Evolutionary conservation across 352 stramenopile species (phyloP), one percentile per base, ranked within the genome.

Genomic region (Pythium rishiriense): DNA sequence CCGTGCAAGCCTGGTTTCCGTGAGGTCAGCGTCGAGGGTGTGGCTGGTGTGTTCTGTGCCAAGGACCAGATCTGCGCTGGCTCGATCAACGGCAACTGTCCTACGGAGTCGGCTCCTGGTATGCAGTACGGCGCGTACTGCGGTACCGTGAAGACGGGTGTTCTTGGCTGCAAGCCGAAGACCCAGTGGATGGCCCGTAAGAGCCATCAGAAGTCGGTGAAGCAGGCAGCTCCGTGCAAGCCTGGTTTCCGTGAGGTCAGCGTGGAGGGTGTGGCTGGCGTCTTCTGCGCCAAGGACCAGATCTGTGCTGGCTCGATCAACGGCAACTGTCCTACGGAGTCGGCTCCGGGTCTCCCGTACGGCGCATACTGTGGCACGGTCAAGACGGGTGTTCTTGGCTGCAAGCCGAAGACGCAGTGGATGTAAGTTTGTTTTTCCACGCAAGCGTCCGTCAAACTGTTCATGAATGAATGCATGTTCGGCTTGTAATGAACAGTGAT

Each of bases 311-410:
- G 35, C 10, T n/a, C 53, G 41, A 59, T 60, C 21, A 35, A 53
- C 22, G 57, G 59, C 26, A 22, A 25, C 48, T 66, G 59, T 25
- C 59, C 37, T 14, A n/a, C 48, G 17, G 47, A 46, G 14, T 12
- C 25, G 11, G 47, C 49, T 28, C 24, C 58, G 14, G 59, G 48
- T n/a, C 48, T 66, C 0, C 33, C 47, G 15, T 54, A 59, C 15
- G 59, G 59, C 21, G 25, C 59, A 10, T 66, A 66, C 59, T 66
- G 59, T 37, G 59, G 26, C 48, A 52, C 10, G 4, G 48, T 66
- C 24, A 46, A 59, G 49, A 42, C 59, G n/a, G 59, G 59, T 39
- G 59, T 59, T 5, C 45, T 39, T 15, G 59, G 59, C 22, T 66
- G 59, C 39, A 58, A 55, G 51, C 37, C 33, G 8, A 25, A n/a